Percentiles rank a stretch among this genome's conserved stretches.
phyloP scores from a whole-genome alignment of 108 stramenopile genomes.

The Stephanodiscus minutulus region DNA sequence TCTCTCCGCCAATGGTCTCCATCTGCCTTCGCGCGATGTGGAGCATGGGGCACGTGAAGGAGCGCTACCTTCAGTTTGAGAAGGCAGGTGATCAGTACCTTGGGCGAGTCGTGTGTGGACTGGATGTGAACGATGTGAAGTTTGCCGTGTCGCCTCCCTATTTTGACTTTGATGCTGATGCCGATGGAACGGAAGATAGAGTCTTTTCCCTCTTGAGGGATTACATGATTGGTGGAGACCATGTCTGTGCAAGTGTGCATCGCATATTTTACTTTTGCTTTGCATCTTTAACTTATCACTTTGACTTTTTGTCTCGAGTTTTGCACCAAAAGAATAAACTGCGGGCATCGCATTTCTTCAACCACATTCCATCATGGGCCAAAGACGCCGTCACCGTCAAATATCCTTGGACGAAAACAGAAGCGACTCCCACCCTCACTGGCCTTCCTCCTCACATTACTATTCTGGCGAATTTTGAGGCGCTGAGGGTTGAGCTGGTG shows the following conservation, averaged over 20 bases:
- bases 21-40: conserved; percentile 22
- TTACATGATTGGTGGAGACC: neutral
- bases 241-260: neutral
- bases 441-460: too few relatives aligned
- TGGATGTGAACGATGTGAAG: neutral
- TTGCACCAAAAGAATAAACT: neutral
- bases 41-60: conserved; percentile 13
- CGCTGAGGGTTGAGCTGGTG: neutral
- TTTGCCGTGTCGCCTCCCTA: neutral
- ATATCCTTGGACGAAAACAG: too few relatives aligned
- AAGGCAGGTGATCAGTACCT: too few relatives aligned
- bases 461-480: neutral
- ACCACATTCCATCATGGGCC: neutral
- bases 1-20: too few relatives aligned
- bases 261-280: neutral
- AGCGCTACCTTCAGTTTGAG: too few relatives aligned
- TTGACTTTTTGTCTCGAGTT: neutral
- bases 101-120: neutral
- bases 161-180: neutral
- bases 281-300: neutral
- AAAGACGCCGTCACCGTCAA: too few relatives aligned
- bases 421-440: too few relatives aligned
- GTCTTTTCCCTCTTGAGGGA: neutral
- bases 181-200: neutral
- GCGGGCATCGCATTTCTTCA: neutral